A percentile compares a stretch with the other conserved stretches of the same genome.
phyloP scores from a whole-genome alignment of 176 grass and related monocot species.

The Rhynchospora pubera region DNA sequence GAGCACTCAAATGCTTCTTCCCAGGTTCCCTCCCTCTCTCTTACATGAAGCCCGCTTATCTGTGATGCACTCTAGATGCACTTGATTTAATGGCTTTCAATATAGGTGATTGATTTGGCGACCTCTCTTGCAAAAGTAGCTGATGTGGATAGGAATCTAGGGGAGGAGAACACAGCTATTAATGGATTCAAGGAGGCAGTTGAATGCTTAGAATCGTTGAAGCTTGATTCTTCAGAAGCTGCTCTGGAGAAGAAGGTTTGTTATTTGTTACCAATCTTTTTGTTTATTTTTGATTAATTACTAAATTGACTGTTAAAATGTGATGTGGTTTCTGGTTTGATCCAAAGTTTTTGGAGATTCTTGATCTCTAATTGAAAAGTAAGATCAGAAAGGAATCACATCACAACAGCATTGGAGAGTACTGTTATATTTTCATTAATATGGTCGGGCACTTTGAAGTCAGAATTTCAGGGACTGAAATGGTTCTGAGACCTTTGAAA shows the following conservation, averaged over 20 bases:
- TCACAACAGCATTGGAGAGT: no score
- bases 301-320: not conserved
- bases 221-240: constrained; percentile 53
- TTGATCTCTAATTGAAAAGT: not conserved
- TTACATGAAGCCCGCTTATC: no score
- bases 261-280: not conserved
- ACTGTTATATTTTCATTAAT: not conserved
- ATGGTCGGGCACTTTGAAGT: not conserved
- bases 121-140: constrained; percentile 96
- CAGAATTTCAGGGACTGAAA: not conserved
- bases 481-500: not conserved
- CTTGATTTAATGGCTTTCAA: not conserved
- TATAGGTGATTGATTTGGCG: constrained; percentile 82
- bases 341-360: not conserved
- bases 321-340: not conserved
- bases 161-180: constrained; percentile 43
- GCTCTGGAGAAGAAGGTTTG: constrained; percentile 53
- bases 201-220: constrained; percentile 77
- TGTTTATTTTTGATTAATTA: not conserved
- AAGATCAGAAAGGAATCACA: no score
- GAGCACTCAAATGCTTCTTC: constrained; percentile 67
- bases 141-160: constrained; percentile 83
- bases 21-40: constrained; percentile 33
- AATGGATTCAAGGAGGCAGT: constrained; percentile 84
- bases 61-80: not conserved